Evolutionary conservation across 257 asterid species (phyloP).

Genomic region (Nicotiana paniculata): DNA sequence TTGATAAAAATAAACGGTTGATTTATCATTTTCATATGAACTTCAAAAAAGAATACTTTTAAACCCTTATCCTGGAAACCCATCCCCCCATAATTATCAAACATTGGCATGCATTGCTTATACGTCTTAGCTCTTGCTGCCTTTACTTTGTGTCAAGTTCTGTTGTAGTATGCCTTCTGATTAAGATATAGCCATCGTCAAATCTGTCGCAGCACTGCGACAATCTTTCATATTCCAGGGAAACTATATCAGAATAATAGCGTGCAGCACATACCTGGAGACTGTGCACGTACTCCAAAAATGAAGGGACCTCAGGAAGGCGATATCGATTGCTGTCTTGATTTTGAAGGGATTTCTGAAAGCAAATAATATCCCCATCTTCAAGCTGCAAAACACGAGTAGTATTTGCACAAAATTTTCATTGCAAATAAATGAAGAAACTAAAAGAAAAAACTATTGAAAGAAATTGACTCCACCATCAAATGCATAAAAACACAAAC

Average conservation of each 20-base stretch:
- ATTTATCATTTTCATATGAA: no score
- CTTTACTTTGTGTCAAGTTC: no score
- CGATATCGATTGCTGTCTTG: slow-evolving; percentile 38
- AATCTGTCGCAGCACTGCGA: background rate
- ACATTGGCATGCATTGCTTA: no score
- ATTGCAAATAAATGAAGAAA: background rate
- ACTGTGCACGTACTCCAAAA: slow-evolving; percentile 62
- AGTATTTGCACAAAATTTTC: background rate
- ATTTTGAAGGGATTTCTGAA: slow-evolving; percentile 47
- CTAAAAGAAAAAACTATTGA: background rate
- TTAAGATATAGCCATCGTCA: background rate
- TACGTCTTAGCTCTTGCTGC: no score
- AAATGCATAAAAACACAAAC: background rate
- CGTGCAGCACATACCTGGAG: slow-evolving; percentile 44
- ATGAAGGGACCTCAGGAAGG: slow-evolving; percentile 57
- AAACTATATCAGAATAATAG: background rate
- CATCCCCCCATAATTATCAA: no score
- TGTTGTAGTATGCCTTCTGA: no score
- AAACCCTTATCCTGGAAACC: no score
- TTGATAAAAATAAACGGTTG: no score
- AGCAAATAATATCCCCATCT: slow-evolving; percentile 74
- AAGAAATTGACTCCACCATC: background rate
- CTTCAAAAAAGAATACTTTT: no score
- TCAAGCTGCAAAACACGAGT: slow-evolving; percentile 37
- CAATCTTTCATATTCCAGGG: background rate